Base-by-base conservation (phyloP, 116 monocot genomes). In the Phalaenopsis hybrid region DNA sequence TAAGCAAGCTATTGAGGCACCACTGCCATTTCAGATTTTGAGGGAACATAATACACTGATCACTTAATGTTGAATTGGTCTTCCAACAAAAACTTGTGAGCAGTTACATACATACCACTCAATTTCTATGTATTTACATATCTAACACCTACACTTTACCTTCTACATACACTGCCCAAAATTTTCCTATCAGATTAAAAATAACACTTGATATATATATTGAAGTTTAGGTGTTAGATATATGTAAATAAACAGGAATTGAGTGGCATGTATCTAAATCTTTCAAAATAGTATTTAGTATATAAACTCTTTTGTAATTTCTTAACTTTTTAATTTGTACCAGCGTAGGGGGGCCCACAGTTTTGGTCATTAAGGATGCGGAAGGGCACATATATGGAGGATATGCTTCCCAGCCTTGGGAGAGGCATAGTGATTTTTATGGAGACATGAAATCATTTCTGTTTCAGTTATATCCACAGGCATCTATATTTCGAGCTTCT, bases 361-460 rank as follows among this genome's bases (percentile, higher is more conserved):
- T 98, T 5, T 78, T 98, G 16, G 80, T 98, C 33, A 90, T 98
- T 44, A 94, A 89, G 82, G 98, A 91, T 77, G 93, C 78, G 25
- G 95, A 93, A 74, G 98, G 93, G 61, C 90, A 65, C 74, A 79
- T 93, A 81, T 93, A 90, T 84, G 95, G 98, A 84, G 98, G 98
- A 76, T 98, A 93, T 85, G 95, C 92, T 20, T 98, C 98, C 83
- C 95, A 93, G 59, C 89, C 85, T 75, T 98, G 98, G 98, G 98
- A 98, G 83, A 98, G 84, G 78, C 91, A 95, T 44, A 85, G 90
- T 79, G 88, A 90, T 81, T 98, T 95, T 86, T 98, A 95, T 88
- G 98, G 98, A 23, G 98, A 93, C 68, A 90, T 95, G 93, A 98
- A 93, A 76, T 91, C 93, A 5, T 98, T 95, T 84, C 80, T 98